Evolutionary conservation across 2,329 filamentous ascomycete genomes (phyloP), one percentile per base, ranked within the genome.

Genomic region (Colletotrichum abscissum): DNA sequence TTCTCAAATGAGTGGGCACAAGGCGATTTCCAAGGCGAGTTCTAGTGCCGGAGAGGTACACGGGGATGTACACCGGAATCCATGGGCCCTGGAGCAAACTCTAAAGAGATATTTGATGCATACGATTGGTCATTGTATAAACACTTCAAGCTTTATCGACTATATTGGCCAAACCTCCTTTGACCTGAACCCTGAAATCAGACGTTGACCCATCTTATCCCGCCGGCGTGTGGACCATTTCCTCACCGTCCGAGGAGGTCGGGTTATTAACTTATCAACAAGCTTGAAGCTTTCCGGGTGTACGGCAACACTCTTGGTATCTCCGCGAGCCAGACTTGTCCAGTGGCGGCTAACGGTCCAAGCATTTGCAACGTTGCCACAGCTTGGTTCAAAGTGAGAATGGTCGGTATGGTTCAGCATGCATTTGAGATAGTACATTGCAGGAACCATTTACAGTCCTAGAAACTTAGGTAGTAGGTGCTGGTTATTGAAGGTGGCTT

Each of bases 1-100:
- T 74, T 74, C n/a, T 67, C 68, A 9, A 72, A 72, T 26, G 72
- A 74, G 14, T 74, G 72, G 72, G 49, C 62, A 16, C 67, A 66
- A 9, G 72, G 68, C 38, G 72, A 74, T 30, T 74, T 74, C 42
- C 70, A 65, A 54, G 58, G 42, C 26, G 60, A 73, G 7, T 73
- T 73, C 30, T 73, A 22, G 64, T 5, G 30, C 4, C 49, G 9
- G 14, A 7, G 30, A 57, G 4, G 6, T 14, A n/a, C 42, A 22
- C 8, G 42, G 42, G 42, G 9, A 49, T 22, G 42, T 49, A 49
- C 42, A 49, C 42, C 19, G 42, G 9, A 49, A n/a, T n/a, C 7
- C 16, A 49, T 49, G 42, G 42, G 8, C 42, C 42, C 42, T 22
- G 42, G 42, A 22, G 42, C 42, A 49, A 49, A 49, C 42, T 22